A percentile compares a stretch with the other conserved stretches of the same genome.
Conservation (phyloP, 106 monocot species). For the Vanilla planifolia region DNA sequence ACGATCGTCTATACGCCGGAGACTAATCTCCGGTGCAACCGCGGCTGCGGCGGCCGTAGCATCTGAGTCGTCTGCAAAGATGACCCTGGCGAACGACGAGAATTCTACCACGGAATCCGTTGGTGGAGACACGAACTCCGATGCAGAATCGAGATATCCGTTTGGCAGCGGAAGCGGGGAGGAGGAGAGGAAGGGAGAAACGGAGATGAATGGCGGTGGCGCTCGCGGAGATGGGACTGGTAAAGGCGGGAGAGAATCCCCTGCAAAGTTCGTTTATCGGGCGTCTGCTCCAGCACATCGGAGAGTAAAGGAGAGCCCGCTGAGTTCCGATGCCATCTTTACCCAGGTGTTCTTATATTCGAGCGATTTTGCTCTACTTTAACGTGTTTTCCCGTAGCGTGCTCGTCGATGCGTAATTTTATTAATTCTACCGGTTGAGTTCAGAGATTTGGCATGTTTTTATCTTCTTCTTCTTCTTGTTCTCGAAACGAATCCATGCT, state of each 20-base stretch:
- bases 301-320: constrained; percentile 82
- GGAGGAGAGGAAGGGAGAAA: constrained; percentile 8
- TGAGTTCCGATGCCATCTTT: constrained; percentile 88
- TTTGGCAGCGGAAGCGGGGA: neutral
- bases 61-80: constrained; percentile 7
- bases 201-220: neutral
- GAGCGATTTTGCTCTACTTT: neutral
- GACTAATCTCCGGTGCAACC: constrained; percentile 4
- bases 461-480: neutral
- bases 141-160: constrained; percentile 7
- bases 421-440: neutral
- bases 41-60: constrained; percentile 5
- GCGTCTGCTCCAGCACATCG: constrained; percentile 79
- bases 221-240: neutral
- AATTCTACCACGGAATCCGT: constrained; percentile 10
- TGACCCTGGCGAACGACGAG: neutral
- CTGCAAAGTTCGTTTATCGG: constrained; percentile 31
- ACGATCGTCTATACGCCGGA: constrained; percentile 14
- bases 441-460: neutral
- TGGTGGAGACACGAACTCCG: constrained; percentile 25
- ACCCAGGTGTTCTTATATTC: constrained; percentile 39
- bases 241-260: neutral
- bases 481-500: neutral
- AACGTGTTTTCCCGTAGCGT: too few relatives aligned
- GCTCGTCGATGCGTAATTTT: neutral